These are phyloP conservation scores for Rhodotorula sp. DNA, from an alignment of 1,284 basidiomycete species.

Conservation along the genomic window DNA sequence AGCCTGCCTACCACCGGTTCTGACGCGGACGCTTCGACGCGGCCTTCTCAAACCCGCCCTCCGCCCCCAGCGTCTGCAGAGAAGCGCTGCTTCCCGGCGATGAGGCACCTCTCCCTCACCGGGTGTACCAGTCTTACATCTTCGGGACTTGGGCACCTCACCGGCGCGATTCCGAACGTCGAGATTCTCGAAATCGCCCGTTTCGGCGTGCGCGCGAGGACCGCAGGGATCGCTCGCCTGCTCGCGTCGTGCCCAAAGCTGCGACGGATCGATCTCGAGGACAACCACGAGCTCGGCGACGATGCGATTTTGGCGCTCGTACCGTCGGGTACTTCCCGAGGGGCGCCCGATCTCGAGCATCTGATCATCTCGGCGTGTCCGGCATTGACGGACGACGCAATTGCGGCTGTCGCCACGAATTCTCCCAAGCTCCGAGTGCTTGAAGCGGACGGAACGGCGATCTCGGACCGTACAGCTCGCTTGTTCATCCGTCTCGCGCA, in stretches of 20 bases:
- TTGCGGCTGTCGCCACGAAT: conserved; percentile 62
- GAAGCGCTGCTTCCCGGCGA: conserved; percentile 43
- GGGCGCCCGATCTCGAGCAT: conserved; percentile 58
- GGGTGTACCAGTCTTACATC: conserved; percentile 72
- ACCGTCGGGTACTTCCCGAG: conserved; percentile 47
- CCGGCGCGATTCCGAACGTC: conserved; percentile 52
- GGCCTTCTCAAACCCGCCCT: background rate
- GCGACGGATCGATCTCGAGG: conserved; percentile 77
- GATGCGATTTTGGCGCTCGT: conserved; percentile 65
- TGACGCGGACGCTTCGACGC: too few relatives aligned
- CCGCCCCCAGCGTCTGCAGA: background rate
- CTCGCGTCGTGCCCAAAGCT: conserved; percentile 69
- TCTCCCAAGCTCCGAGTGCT: conserved; percentile 65
- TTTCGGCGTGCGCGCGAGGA: conserved; percentile 65
- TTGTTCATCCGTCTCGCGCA: background rate
- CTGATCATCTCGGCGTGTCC: conserved; percentile 68
- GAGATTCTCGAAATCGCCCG: conserved; percentile 78
- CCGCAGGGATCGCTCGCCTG: conserved; percentile 69
- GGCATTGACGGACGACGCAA: conserved; percentile 62
- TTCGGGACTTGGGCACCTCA: conserved; percentile 67
- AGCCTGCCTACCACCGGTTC: background rate
- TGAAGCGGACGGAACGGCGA: conserved; percentile 74
- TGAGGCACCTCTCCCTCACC: conserved; percentile 76
- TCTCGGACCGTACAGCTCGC: conserved; percentile 62
- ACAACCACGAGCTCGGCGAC: conserved; percentile 72